Percentiles rank a stretch among this genome's conserved stretches.
These are phyloP conservation scores for Eucalyptus erythrocorys DNA, from an alignment of 345 rosid species.

Conservation along the genomic window DNA sequence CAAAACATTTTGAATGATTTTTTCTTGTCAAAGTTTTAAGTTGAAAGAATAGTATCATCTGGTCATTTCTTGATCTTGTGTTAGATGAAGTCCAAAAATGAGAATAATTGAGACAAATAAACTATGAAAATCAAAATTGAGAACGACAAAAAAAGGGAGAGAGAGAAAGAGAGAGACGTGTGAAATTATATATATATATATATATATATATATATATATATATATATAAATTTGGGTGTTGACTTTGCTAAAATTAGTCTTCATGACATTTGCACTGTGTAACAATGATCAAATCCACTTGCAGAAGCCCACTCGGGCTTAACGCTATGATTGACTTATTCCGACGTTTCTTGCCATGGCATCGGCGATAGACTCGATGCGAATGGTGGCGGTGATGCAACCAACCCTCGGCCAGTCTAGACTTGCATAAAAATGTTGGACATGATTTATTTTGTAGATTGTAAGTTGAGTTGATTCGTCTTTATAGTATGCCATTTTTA, in stretches of 20 bases:
- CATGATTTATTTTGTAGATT: neutral
- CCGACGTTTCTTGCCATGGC: neutral
- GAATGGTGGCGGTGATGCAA: neutral
- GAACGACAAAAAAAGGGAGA: fast-evolving
- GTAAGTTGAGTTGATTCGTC: neutral
- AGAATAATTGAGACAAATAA: neutral
- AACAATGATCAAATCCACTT: neutral
- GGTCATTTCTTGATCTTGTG: neutral
- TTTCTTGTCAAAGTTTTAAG: neutral
- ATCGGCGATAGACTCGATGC: neutral
- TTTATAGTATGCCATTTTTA: too few relatives aligned
- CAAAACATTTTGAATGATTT: neutral
- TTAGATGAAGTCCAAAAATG: neutral
- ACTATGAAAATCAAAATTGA: neutral
- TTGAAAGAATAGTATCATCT: neutral
- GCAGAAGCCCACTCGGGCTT: neutral
- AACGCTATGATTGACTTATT: neutral
- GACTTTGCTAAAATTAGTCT: neutral
- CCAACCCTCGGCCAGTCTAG: neutral
- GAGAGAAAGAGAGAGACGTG: neutral
- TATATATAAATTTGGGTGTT: neutral
- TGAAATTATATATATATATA: too few relatives aligned
- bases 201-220: too few relatives aligned
- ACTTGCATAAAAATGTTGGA: neutral
- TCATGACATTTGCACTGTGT: neutral